Evolutionary conservation across 2,329 filamentous ascomycete genomes (phyloP), one percentile per base, ranked within the genome.

Genomic region (Scolecobasidium constrictum): DNA sequence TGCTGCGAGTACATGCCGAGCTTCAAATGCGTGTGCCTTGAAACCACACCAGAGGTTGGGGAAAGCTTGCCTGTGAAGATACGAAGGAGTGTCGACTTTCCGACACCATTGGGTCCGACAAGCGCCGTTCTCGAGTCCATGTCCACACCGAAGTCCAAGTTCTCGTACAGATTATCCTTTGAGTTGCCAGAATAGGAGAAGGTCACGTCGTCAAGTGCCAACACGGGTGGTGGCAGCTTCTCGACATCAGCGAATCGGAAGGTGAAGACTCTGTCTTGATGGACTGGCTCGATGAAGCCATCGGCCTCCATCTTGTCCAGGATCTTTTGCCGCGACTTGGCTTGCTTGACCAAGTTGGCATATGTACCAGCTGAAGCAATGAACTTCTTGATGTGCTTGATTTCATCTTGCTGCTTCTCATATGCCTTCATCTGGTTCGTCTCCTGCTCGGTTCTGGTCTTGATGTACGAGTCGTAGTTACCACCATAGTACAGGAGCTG

Each of bases 291-390:
- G 61, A 98, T 96, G 67, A 96, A 92, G 53, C 92, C 92, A 58
- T 98, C 92, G 55, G 93, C 92, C 75, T 96, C 90, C 92, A 98
- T 98, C 81, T 98, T 98, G 77, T 98, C 92, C 53, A 96, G 76
- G 66, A 96, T 96, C 86, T 98, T 98, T 69, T 98, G 92, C 51
- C 92, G 81, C 35, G 92, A 96, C 76, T 98, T 98, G 67, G 93
- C 93, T 70, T 98, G 92, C 65, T 86, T 78, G 61, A 98, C 92
- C 73, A 98, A 76, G 73, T 98, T 98, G 77, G 93, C 92, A 61
- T 98, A 98, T 48, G 92, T 98, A 88, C 93, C 92, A 45, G 92
- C 92, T 48, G 90, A 95, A 59, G 93, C 92, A 64, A 98, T 98
- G 75, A 98, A 98, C 71, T 96, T 95, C 76, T 98, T 96, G 76